Percentiles rank a stretch among this genome's conserved stretches.
These are phyloP conservation scores for Blechomonas ayalai DNA, from an alignment of 208 protist genomes.

Conservation along the genomic window DNA sequence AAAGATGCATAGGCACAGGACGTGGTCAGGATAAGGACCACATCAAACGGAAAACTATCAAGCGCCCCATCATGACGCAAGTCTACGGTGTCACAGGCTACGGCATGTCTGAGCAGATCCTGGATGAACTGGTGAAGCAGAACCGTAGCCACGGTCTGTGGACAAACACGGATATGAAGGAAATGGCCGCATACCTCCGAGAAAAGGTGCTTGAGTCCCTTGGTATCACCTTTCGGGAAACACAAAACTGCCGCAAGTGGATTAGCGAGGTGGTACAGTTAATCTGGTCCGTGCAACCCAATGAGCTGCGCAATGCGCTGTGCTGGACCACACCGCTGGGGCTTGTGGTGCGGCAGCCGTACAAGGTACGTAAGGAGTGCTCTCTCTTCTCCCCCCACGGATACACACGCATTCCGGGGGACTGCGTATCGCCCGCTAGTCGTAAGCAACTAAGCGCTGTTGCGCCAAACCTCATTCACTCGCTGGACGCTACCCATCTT, in stretches of 20 bases:
- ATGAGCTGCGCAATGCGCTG: conserved; percentile 79
- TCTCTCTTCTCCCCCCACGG: conserved; percentile 77
- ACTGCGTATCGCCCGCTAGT: conserved; percentile 64
- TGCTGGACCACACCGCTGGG: conserved; percentile 95
- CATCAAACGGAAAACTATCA: conserved; percentile 96
- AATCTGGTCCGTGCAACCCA: conserved; percentile 76
- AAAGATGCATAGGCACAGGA: conserved; percentile 78
- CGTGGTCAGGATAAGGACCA: conserved; percentile 82
- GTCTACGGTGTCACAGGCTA: conserved; percentile 97
- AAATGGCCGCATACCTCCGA: conserved; percentile 86
- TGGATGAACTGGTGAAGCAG: conserved; percentile 86
- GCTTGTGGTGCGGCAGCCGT: conserved; percentile 96
- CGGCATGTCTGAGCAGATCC: conserved; percentile 95
- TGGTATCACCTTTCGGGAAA: conserved; percentile 83
- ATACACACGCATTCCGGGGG: conserved; percentile 60
- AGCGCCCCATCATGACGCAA: conserved; percentile 99
- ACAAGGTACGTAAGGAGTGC: conserved; percentile 80
- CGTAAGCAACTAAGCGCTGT: conserved; percentile 93
- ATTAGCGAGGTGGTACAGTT: conserved; percentile 62
- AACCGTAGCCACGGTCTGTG: conserved; percentile 88
- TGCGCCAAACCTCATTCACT: conserved; percentile 98
- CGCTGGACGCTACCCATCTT: conserved; percentile 97
- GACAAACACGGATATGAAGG: conserved; percentile 83
- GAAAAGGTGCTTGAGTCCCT: conserved; percentile 88
- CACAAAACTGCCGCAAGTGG: conserved; percentile 85